Evolutionary conservation across 2,329 filamentous ascomycete species (phyloP), one percentile per base, ranked within the genome.

Genomic region (Capronia epimyces): DNA sequence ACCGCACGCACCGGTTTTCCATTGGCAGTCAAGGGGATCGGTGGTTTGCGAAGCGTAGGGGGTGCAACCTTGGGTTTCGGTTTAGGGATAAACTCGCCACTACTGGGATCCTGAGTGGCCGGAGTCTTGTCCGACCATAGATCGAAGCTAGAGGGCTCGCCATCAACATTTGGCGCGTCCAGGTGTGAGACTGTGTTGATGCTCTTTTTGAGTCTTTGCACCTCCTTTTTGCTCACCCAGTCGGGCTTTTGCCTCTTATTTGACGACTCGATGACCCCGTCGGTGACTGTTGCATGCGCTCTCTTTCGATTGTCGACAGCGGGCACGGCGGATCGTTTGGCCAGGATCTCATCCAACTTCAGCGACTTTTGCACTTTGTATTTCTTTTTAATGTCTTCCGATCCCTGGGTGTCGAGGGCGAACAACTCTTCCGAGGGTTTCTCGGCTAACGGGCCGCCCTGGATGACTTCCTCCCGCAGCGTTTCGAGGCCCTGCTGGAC

Each of bases 311-410:
- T 78, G 20, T 86, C 79, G 5, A 98, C 80, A 10, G 87, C 84
- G 3, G 89, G 86, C 7, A 97, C 79, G 10, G 83, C 83, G 29
- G 90, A 96, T 56, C 93, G 84, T 63, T 84, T 78, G 24, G 86
- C 83, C 61, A 98, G 83, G 58, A 98, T 97, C 66, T 97, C 87
- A 66, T 98, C 91, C 57, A 84, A 83, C 70, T 89, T 95, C 60
- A 98, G 80, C 3, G 79, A 77, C 72, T 95, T 96, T 66, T 83
- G 81, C 58, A 75, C 72, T 65, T 84, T 86, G 62, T 82, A 76
- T 56, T 79, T 71, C 64, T 83, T 85, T 49, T 80, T 75, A 55
- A 89, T 80, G 46, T 78, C 73, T 43, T 76, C 71, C 62, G 89
- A 84, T 55, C 90, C 88, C 43, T 76, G 75, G 1, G 82, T 81